Percentiles rank a stretch among this genome's conserved stretches.
phyloP scores from a whole-genome alignment of 192 early-diverging fungal genomes.

The Backusella westeae region DNA sequence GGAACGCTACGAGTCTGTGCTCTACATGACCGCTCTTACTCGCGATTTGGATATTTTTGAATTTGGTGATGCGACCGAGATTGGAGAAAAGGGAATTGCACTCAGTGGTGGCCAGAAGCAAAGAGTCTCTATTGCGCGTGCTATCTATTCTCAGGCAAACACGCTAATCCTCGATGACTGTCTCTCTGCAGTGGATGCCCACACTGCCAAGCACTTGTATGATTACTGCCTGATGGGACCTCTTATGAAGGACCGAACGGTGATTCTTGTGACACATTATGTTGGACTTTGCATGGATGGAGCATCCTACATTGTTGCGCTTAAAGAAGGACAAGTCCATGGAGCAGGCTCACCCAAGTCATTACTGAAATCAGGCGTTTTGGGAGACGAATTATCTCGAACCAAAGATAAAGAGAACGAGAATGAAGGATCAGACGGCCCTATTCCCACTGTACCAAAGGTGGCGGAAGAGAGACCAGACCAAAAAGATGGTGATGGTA shows the following conservation, averaged over 20 bases:
- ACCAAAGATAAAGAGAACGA: slow-evolving; percentile 27
- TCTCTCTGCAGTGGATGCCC: too few species aligned
- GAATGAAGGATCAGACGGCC: slow-evolving; percentile 35
- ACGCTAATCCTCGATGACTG: too few species aligned
- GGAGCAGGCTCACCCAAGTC: not conserved
- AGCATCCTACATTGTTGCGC: not conserved
- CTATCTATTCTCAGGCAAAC: too few species aligned
- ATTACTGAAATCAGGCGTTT: not conserved
- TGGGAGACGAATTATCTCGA: not conserved
- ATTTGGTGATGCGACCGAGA: too few species aligned
- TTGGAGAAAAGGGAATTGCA: too few species aligned
- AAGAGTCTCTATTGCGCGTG: too few species aligned
- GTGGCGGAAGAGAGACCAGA: slow-evolving; percentile 24
- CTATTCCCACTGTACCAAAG: slow-evolving; percentile 31
- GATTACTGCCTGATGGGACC: too few species aligned
- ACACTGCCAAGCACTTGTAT: too few species aligned
- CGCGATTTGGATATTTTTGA: too few species aligned
- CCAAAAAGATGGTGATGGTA: slow-evolving; percentile 36
- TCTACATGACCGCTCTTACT: too few species aligned
- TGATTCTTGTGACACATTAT: slow-evolving; percentile 87
- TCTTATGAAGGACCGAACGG: slow-evolving; percentile 74
- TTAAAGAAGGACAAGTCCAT: not conserved
- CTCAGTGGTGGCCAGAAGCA: too few species aligned
- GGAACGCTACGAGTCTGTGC: too few species aligned
- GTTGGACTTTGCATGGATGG: slow-evolving; percentile 55